Base-by-base conservation (phyloP, 371 early-diverging fungal genomes). In the Coemansia linderi region DNA sequence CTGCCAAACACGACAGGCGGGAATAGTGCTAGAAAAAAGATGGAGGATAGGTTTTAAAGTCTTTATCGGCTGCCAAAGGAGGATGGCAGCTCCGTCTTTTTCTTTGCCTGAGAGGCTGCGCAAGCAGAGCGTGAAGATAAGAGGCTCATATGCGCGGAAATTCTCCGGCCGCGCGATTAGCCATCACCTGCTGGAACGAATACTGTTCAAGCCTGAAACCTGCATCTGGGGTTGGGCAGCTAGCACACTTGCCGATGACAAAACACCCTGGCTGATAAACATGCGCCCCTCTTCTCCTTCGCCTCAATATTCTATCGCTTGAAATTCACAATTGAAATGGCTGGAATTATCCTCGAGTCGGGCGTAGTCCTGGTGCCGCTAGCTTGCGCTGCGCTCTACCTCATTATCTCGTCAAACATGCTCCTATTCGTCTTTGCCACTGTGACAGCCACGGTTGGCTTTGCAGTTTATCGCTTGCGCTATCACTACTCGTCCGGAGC, bases 401-500 rank as follows among this genome's bases (percentile, higher is more conserved):
- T 79, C 33, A 39, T 75, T n/a, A 71, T 68, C 10, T 29, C 68
- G 22, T 74, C 72, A 15, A 73, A 75, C 63, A 61, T 36, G 56
- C 68, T 79, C 46, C 68, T 79, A n/a, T 33, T 61, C 15, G 39
- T 61, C 24, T 71, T 75, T 27, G 19, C 39, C 2, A 4, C 59
- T 2, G 52, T 38, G 27, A 57, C 59, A 9, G 44, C 52, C 27
- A 15, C 41, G 0, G 43, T 33, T 17, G 60, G 27, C 5, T 29
- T 59, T 24, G 62, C 38, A 0, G 19, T 44, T 12, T 19, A 31
- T 31, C 70, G 79, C 17, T 41, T 79, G 40, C 79, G 79, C 56
- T 79, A 79, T 56, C 79, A 79, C 60, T 79, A 71, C 68, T 67
- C 71, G 15, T 71, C 79, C 5, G 79, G 75, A 3, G 78, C 78